Evolutionary conservation across 164 flowering plant genomes (phyloP).

Genomic region (Aristolochia contorta): DNA sequence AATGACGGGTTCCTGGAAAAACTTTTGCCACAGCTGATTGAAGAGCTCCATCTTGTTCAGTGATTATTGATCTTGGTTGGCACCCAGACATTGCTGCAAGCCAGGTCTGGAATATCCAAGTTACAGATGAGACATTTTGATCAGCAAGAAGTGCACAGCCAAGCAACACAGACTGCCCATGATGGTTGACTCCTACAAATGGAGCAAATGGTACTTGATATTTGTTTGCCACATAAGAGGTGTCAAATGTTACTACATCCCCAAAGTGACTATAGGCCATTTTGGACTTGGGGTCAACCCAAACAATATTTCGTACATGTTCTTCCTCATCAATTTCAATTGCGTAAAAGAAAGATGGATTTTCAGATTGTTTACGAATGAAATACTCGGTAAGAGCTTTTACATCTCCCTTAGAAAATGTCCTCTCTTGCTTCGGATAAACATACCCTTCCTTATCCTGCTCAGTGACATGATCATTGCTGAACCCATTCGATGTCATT

Average conservation of each 20-base stretch:
- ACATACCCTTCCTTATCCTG: neutral
- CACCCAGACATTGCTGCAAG: slow-evolving; percentile 10
- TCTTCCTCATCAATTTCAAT: slow-evolving; percentile 11
- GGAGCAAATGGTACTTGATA: slow-evolving; percentile 7
- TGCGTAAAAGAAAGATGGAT: slow-evolving; percentile 12
- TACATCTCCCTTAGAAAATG: slow-evolving; percentile 3
- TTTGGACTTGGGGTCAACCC: slow-evolving; percentile 10
- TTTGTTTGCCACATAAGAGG: slow-evolving; percentile 3
- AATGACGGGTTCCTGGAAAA: slow-evolving; percentile 11
- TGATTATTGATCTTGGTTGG: slow-evolving; percentile 7
- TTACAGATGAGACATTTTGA: slow-evolving; percentile 4
- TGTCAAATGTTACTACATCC: slow-evolving; percentile 8
- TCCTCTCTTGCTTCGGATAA: neutral
- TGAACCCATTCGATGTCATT: neutral
- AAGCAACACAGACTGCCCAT: slow-evolving; percentile 12
- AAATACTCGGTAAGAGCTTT: slow-evolving; percentile 5
- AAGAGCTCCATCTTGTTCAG: slow-evolving; percentile 9
- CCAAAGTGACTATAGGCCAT: slow-evolving; percentile 11
- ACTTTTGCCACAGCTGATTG: slow-evolving; percentile 10
- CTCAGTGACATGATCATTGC: slow-evolving; percentile 2
- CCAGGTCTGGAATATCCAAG: slow-evolving; percentile 12
- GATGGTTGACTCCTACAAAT: slow-evolving; percentile 11
- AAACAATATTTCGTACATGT: slow-evolving; percentile 7
- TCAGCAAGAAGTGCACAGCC: slow-evolving; percentile 11
- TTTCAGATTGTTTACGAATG: slow-evolving; percentile 8